A percentile compares a stretch with the other conserved stretches of the same genome.
Evolutionary conservation across 75 land plant species (phyloP).

Genomic region (Adiantum capillusveneris): DNA sequence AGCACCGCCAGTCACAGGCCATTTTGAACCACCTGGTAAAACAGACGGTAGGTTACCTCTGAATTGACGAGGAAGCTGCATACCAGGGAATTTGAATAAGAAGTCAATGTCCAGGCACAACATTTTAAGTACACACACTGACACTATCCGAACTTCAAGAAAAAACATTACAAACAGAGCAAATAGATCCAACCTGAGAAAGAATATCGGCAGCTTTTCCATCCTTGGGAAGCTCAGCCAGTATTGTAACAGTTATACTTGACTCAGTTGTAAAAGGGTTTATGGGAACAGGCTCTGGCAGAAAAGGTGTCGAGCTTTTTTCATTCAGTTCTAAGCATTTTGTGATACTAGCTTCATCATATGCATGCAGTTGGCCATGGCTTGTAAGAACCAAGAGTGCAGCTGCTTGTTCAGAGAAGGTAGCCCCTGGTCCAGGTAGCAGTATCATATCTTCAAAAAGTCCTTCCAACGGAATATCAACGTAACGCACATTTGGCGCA

Average conservation of each 20-base stretch:
- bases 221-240: conserved; percentile 25
- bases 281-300: conserved; percentile 40
- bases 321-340: neutral
- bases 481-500: neutral
- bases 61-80: conserved; percentile 27
- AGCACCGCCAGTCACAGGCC: conserved; percentile 90
- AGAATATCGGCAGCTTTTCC: conserved; percentile 21
- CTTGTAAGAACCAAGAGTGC: conserved; percentile 68
- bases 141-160: conserved; percentile 1
- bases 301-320: conserved; percentile 7
- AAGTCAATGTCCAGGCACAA: no score
- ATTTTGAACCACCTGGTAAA: conserved; percentile 41
- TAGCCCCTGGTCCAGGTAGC: conserved; percentile 34
- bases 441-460: conserved; percentile 84
- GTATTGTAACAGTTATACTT: conserved; percentile 42
- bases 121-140: no score
- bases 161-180: neutral
- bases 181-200: conserved; percentile 33
- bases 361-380: conserved; percentile 75
- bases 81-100: neutral
- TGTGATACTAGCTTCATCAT: conserved; percentile 49
- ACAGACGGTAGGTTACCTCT: conserved; percentile 19
- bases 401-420: conserved; percentile 13
- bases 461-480: conserved; percentile 68
- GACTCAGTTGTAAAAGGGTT: conserved; percentile 53